Percentiles rank a stretch among this genome's conserved stretches.
Conservation (phyloP, 148 eudicot species). For the Nyssa sinensis region DNA sequence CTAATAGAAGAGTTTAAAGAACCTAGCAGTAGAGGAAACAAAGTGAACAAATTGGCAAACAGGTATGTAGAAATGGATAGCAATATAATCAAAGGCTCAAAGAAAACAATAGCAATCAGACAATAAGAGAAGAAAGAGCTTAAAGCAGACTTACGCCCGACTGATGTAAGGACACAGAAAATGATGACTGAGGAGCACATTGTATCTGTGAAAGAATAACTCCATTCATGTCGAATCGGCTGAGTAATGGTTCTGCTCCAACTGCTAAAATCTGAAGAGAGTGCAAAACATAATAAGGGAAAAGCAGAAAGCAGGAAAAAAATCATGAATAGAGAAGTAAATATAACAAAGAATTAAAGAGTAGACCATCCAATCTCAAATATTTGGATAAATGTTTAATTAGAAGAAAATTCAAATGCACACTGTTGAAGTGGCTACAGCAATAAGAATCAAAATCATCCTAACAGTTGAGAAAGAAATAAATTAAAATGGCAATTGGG, state of each 20-base stretch:
- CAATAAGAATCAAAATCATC: too few relatives aligned
- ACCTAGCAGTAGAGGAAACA: not conserved
- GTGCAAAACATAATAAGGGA: not conserved
- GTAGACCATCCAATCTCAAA: not conserved
- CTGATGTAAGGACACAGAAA: slow-evolving; percentile 78
- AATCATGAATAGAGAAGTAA: not conserved
- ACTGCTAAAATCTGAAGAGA: slow-evolving; percentile 75
- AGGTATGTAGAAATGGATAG: not conserved
- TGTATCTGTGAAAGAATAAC: slow-evolving; percentile 70
- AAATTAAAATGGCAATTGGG: too few relatives aligned
- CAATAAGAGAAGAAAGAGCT: not conserved
- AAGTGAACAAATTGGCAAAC: not conserved
- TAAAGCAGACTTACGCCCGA: slow-evolving; percentile 61
- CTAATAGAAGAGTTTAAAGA: not conserved
- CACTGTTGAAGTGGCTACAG: not conserved
- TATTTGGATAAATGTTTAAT: not conserved
- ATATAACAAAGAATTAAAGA: not conserved
- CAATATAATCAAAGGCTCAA: not conserved
- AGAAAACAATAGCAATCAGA: not conserved
- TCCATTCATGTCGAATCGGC: slow-evolving; percentile 84
- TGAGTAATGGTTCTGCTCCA: slow-evolving; percentile 83
- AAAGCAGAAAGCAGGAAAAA: not conserved
- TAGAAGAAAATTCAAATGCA: too few relatives aligned
- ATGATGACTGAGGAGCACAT: slow-evolving; percentile 84
- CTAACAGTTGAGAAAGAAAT: not conserved